Conservation (phyloP, 495 filamentous ascomycete genomes). For the Talaromyces adpressus region DNA sequence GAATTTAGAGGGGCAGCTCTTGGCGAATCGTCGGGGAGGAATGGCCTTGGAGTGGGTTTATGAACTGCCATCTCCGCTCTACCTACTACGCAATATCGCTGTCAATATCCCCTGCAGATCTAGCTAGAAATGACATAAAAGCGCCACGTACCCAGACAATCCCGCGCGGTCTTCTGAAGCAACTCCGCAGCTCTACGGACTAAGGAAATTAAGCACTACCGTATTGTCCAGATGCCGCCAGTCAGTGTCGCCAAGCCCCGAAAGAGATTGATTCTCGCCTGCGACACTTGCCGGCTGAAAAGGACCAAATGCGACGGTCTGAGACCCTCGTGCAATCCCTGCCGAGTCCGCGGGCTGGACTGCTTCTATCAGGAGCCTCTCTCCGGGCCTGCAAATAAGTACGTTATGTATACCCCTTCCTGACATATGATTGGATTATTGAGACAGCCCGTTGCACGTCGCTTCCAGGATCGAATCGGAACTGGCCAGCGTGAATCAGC, state of each 20-base stretch:
- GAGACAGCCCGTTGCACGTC: background rate
- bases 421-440: background rate
- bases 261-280: constrained; percentile 4
- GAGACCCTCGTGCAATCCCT: background rate
- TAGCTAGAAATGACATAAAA: too few species aligned
- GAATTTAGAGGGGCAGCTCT: too few species aligned
- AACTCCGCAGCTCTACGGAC: background rate
- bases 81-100: too few species aligned
- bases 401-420: background rate
- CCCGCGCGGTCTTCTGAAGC: background rate
- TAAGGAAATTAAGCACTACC: background rate
- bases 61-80: too few species aligned
- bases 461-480: constrained; percentile 2
- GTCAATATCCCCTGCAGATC: too few species aligned
- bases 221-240: background rate
- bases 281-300: constrained; percentile 2
- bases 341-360: background rate
- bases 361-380: constrained; percentile 2
- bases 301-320: constrained; percentile 7
- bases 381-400: constrained; percentile 1
- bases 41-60: too few species aligned
- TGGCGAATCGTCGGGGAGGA: too few species aligned
- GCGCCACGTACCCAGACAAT: background rate
- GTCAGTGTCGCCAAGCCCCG: background rate
- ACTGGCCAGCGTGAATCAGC: background rate